These are phyloP conservation scores for Metschnikowia similis DNA, from an alignment of 805 yeast genomes.

Conservation along the genomic window DNA sequence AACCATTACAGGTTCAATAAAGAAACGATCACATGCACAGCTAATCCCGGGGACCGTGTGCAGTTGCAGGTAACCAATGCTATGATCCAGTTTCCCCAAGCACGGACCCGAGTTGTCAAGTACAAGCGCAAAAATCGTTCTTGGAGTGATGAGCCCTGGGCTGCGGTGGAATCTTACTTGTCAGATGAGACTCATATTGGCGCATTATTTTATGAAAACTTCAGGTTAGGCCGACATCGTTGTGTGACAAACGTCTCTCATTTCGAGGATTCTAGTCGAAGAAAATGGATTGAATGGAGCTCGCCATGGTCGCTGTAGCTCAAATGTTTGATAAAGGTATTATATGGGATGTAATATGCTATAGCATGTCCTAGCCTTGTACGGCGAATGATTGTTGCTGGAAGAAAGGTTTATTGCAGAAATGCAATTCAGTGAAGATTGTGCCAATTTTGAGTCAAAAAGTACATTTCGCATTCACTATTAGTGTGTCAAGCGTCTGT, in stretches of 20 bases:
- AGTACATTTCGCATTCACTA: no score
- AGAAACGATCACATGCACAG: constrained; percentile 13
- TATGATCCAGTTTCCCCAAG: constrained; percentile 15
- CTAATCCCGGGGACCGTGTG: constrained; percentile 14
- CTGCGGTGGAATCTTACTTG: constrained; percentile 6
- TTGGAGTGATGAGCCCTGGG: constrained; percentile 10
- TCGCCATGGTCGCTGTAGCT: constrained; percentile 1
- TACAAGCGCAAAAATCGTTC: constrained; percentile 1
- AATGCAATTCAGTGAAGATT: no score
- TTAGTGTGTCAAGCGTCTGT: no score
- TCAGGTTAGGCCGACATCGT: constrained; percentile 12
- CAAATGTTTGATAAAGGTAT: background rate
- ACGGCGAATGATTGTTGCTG: no score
- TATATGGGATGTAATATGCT: no score
- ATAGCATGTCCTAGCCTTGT: no score
- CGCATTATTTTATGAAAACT: constrained; percentile 10
- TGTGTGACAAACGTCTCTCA: constrained; percentile 14
- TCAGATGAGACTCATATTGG: constrained; percentile 12
- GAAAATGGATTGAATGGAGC: constrained; percentile 12
- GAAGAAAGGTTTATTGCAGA: no score
- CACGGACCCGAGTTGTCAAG: constrained; percentile 9
- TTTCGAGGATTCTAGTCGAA: constrained; percentile 9
- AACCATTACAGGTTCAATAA: constrained; percentile 6
- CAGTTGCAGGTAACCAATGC: constrained; percentile 17
- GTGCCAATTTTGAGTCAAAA: no score